Conservation (phyloP, 2,329 filamentous ascomycete species). For the Gaeumannomyces tritici region DNA sequence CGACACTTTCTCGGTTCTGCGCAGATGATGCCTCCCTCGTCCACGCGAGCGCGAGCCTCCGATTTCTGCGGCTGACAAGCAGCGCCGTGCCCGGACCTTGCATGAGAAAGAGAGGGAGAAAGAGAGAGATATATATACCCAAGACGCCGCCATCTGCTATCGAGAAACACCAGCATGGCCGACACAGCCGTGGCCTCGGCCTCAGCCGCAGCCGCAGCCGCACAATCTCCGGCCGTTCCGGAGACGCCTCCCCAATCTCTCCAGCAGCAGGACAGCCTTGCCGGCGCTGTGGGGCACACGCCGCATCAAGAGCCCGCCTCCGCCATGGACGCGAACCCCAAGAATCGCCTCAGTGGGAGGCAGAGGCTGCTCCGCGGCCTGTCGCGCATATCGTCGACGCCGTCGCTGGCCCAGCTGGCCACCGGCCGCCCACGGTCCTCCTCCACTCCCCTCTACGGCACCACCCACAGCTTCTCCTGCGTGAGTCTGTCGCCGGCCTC, state of each 20-base stretch:
- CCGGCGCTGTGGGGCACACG: neutral
- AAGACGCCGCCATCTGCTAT: neutral
- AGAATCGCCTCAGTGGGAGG: conserved; percentile 34
- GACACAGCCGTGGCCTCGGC: neutral
- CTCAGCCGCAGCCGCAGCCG: neutral
- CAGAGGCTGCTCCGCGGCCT: conserved; percentile 63
- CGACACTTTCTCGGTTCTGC: neutral
- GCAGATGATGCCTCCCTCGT: neutral
- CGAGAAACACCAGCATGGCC: neutral
- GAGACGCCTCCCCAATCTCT: neutral
- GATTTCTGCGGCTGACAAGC: neutral
- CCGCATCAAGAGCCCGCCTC: conserved; percentile 33
- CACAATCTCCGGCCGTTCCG: neutral
- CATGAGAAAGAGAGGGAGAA: neutral
- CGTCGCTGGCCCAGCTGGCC: conserved; percentile 55
- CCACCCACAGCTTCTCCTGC: conserved; percentile 41
- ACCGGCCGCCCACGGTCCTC: conserved; percentile 49
- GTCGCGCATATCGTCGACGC: conserved; percentile 73
- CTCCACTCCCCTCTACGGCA: conserved; percentile 54
- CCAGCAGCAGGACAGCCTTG: neutral
- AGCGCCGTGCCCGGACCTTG: neutral
- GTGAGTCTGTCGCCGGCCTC: conserved; percentile 33
- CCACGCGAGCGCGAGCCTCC: neutral
- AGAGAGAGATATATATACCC: neutral
- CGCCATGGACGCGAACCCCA: neutral